These are phyloP conservation scores for Euphorbia schlechtendalii DNA, from an alignment of 441 rosid species.

Conservation along the genomic window DNA sequence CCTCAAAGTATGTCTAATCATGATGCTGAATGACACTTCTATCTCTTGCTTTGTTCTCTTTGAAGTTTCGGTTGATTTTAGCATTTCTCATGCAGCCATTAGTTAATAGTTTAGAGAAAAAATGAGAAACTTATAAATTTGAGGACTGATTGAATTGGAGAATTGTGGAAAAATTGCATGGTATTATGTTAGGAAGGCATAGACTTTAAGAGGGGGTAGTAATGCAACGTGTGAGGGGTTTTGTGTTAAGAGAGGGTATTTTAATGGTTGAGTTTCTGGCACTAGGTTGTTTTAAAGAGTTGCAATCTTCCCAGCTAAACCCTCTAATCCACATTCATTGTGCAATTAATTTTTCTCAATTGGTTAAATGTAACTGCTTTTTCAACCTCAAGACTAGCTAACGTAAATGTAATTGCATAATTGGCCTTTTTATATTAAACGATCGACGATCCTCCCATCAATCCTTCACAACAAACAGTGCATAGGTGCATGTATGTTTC, in stretches of 20 bases:
- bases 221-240: no score
- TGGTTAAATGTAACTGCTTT: neutral
- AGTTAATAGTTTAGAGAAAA: neutral
- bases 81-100: neutral
- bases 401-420: neutral
- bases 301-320: neutral
- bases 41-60: neutral
- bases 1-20: constrained; percentile 3
- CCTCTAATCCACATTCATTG: neutral
- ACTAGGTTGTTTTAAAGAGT: neutral
- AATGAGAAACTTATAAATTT: neutral
- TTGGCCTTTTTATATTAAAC: no score
- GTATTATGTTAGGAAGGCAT: neutral
- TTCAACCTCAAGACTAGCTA: constrained; percentile 4
- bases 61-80: neutral
- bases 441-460: neutral
- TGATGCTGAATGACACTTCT: neutral
- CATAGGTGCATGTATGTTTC: neutral
- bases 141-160: neutral
- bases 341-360: neutral
- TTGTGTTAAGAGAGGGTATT: neutral
- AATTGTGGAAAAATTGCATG: neutral
- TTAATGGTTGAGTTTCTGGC: neutral
- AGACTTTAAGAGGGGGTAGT: neutral
- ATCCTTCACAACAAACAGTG: neutral